Evolutionary conservation across 2,329 filamentous ascomycete genomes (phyloP).

Genomic region (Xylariaceae sp.): DNA sequence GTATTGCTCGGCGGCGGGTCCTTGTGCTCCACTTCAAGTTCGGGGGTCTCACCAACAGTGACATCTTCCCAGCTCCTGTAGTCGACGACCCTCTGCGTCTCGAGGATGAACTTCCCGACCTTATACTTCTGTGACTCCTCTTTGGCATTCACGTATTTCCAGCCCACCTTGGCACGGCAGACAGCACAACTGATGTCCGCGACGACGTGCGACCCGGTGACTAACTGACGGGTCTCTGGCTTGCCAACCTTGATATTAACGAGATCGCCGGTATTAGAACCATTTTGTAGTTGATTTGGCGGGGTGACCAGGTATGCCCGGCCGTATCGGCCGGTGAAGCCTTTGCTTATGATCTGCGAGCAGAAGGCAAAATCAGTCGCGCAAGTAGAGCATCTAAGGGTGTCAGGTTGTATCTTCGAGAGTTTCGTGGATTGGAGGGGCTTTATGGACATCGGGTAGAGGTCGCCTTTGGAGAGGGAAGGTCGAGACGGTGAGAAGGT

Average conservation of each 20-base stretch:
- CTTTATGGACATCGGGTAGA: slow-evolving; percentile 15
- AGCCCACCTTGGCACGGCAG: slow-evolving; percentile 62
- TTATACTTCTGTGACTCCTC: slow-evolving; percentile 66
- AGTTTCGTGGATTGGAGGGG: slow-evolving; percentile 36
- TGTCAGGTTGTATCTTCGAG: slow-evolving; percentile 52
- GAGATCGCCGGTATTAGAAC: slow-evolving; percentile 36
- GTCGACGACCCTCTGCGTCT: slow-evolving; percentile 59
- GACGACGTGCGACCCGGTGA: slow-evolving; percentile 66
- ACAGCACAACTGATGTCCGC: slow-evolving; percentile 63
- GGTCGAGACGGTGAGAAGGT: slow-evolving; percentile 30
- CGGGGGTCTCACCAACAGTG: slow-evolving; percentile 26
- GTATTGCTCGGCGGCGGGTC: slow-evolving; percentile 11
- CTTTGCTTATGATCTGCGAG: slow-evolving; percentile 65
- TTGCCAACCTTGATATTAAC: slow-evolving; percentile 60
- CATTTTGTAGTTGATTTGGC: slow-evolving; percentile 25
- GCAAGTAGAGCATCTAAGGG: slow-evolving; percentile 61
- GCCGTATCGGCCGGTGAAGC: slow-evolving; percentile 68
- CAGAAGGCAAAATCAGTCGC: slow-evolving; percentile 62
- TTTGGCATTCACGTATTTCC: slow-evolving; percentile 69
- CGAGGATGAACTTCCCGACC: slow-evolving; percentile 69
- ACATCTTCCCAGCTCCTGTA: slow-evolving; percentile 58
- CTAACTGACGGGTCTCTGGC: slow-evolving; percentile 58
- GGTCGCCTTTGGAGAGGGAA: slow-evolving; percentile 18
- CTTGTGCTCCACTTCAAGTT: slow-evolving; percentile 25
- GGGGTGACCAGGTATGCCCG: slow-evolving; percentile 63